Base-by-base conservation (phyloP, 495 filamentous ascomycete genomes). In the Hypoxylon lienhwacheense region DNA sequence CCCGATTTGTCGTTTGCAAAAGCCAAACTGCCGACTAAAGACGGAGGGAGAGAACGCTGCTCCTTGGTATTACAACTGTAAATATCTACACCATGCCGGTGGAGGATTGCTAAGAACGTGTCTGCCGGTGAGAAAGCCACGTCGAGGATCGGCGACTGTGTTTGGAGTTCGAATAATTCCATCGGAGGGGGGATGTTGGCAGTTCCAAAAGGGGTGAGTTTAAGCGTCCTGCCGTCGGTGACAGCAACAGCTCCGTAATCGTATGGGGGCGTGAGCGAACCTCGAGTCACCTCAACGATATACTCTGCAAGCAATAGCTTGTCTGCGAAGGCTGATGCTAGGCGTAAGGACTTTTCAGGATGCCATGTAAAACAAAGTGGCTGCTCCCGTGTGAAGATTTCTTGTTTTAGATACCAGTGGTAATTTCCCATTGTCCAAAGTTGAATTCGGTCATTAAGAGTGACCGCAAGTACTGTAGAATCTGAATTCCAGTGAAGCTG, bases 351-450 rank as follows among this genome's bases (percentile, higher is more conserved):
- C 58, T 86, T 87, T 62, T 97, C 93, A 15, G 88, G 84, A 70
- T 97, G 89, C 93, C 93, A 98, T 7, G 73, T 71, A 47, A 84
- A 68, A 29, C 71, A 66, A 54, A 66, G 70, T 25, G 69, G 69
- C 39, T 31, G 67, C 7, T 36, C 41, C 15, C 51, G 53, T 3
- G 55, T 50, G 4, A 51, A 46, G 10, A 91, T 75, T 64, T 98
- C 93, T 71, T 96, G 92, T 70, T 97, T 98, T n/a, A 97, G 73
- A 65, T 97, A 97, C 78, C 91, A 97, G 63, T 98, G 88, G 63
- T 98, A 98, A 66, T 98, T 98, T 6, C 91, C 88, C 76, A 86
- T 93, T 1, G 89, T 95, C 91, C 93, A 98, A n/a, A 97, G 73
- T 60, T 98, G 93, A 11, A 92, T 73, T 31, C 85, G 78, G 55